Evolutionary conservation across 2,329 filamentous ascomycete genomes (phyloP).

Genomic region (Neonectria magnoliae): DNA sequence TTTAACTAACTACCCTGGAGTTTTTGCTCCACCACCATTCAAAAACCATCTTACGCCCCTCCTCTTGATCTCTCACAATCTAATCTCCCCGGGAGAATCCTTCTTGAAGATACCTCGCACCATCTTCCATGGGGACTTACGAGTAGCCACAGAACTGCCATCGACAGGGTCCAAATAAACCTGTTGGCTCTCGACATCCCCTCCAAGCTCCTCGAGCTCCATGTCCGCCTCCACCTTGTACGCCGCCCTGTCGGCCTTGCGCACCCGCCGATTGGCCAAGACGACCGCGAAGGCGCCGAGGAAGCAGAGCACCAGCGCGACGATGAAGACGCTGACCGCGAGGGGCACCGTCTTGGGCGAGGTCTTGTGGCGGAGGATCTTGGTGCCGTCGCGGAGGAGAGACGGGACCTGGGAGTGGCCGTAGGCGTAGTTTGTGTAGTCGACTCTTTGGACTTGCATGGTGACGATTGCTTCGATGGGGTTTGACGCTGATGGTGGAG

Average conservation of each 20-base stretch:
- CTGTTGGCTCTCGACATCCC: background rate
- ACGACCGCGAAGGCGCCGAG: background rate
- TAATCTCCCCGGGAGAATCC: background rate
- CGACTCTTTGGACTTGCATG: slow-evolving; percentile 4
- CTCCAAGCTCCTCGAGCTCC: background rate
- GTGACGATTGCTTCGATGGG: background rate
- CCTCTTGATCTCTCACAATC: background rate
- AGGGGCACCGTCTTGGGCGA: background rate
- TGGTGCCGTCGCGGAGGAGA: background rate
- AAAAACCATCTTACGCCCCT: background rate
- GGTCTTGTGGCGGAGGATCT: background rate
- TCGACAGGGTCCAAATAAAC: background rate
- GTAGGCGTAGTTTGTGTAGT: background rate
- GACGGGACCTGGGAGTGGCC: background rate
- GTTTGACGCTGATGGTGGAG: background rate
- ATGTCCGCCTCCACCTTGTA: background rate
- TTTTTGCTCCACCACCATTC: background rate
- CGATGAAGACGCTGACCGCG: background rate
- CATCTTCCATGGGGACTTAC: background rate
- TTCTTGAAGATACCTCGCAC: background rate
- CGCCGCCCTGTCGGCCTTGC: background rate
- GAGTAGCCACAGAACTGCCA: background rate
- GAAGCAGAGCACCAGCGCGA: background rate
- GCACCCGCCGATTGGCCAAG: background rate
- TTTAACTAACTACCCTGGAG: background rate